Base-by-base conservation (phyloP, 176 grass and related monocot species). In the Musa beccarii region DNA sequence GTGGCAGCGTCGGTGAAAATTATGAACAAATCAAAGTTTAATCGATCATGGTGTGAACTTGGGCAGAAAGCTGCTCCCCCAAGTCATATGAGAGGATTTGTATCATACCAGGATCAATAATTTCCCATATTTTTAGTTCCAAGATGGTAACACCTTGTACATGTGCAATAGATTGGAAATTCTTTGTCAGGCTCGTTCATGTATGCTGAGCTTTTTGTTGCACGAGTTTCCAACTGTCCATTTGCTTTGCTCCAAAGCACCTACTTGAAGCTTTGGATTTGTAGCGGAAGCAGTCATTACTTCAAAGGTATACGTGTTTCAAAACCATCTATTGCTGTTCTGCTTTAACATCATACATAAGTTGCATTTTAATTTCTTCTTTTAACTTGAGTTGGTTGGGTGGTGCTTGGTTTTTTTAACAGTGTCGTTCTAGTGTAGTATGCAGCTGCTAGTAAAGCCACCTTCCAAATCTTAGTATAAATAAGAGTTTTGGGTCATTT, bases 11-110 rank as follows among this genome's bases (percentile, higher is more conserved):
- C 72, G 83, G 95, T 1, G 86, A 93, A 78, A 98, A 84, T 59
- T 92, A 91, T 67, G 88, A 99, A 28, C 86, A 87, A 59, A 91
- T 89, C 75, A 91, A 99, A 80, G 71, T 84, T 51, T 52, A 21
- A 66, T 17, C 52, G 68, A 10, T 9, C 24, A 16, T 68, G 11
- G 1, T 6, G 34, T 43, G 34, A 43, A 43, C 5, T 17, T 20
- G 49, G 49, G 11, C 8, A 34, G 3, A n/a, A 19, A 12, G 12
- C 34, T 11, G 28, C 9, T 22, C 26, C 43, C 68, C 49, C 68
- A 16, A 7, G 17, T 51, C 49, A n/a, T 70, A 51, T 4, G 12
- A 70, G 49, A n/a, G 14, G 43, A 20, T 70, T 70, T 70, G 34
- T 51, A 70, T 49, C 43, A 70, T 70, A 70, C 25, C 49, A 70